Conservation (phyloP, 306 rosid genomes). For the Lathyrus tuberosus region DNA sequence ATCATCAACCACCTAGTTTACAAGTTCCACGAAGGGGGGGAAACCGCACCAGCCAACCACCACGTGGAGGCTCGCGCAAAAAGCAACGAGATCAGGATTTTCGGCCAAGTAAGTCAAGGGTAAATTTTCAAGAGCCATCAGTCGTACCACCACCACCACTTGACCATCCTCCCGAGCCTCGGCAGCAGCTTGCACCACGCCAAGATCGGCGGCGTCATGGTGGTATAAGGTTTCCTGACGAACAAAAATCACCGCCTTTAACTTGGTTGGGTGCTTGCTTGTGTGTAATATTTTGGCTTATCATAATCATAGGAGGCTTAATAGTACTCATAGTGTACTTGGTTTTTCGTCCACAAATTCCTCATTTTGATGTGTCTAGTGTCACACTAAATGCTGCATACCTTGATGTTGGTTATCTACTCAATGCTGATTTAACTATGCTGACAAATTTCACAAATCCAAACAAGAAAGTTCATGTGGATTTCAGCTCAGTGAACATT, state of each 20-base stretch:
- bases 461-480: constrained; percentile 77
- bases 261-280: constrained; percentile 64
- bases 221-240: constrained; percentile 18
- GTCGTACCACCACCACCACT: constrained; percentile 12
- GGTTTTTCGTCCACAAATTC: constrained; percentile 77
- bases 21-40: constrained; percentile 1
- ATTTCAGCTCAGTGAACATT: constrained; percentile 67
- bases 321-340: constrained; percentile 79
- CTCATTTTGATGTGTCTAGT: constrained; percentile 65
- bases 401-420: constrained; percentile 86
- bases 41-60: constrained; percentile 13
- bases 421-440: constrained; percentile 81
- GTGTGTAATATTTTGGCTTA: constrained; percentile 77
- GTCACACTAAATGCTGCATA: constrained; percentile 81
- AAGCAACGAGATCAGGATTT: constrained; percentile 27
- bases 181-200: constrained; percentile 15
- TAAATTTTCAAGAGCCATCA: constrained; percentile 40
- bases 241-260: constrained; percentile 41
- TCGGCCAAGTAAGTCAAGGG: constrained; percentile 23
- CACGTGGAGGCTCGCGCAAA: constrained; percentile 9
- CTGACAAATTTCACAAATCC: constrained; percentile 91
- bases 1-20: constrained; percentile 17
- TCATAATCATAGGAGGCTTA: constrained; percentile 78
- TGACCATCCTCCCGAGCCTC: not conserved
- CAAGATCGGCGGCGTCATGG: not conserved